Conservation (phyloP, 495 filamentous ascomycete genomes). For the Aspergillus cavernicola region DNA sequence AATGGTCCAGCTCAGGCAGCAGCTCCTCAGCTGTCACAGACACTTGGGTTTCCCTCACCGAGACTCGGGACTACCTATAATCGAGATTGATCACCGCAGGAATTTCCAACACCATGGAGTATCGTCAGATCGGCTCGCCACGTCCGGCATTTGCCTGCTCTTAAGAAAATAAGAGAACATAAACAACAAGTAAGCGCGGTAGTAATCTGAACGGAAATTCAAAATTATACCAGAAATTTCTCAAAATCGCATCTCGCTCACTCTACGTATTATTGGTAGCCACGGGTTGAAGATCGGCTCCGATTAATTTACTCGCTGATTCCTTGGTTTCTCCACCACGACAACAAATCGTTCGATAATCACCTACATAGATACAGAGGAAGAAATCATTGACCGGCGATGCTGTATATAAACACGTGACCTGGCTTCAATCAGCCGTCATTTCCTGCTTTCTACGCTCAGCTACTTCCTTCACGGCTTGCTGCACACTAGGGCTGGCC, state of each 20-base stretch:
- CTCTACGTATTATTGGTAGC: background rate
- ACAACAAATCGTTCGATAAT: background rate
- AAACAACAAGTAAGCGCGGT: too few species aligned
- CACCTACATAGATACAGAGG: background rate
- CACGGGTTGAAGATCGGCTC: background rate
- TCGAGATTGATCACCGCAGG: too few species aligned
- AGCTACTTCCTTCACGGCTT: slow-evolving; percentile 62
- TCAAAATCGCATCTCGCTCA: too few species aligned
- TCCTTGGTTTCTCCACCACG: background rate
- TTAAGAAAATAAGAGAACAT: too few species aligned
- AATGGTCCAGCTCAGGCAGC: background rate
- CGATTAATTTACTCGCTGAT: background rate
- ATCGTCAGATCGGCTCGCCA: slow-evolving; percentile 21
- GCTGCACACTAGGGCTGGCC: slow-evolving; percentile 68
- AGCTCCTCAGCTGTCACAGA: background rate
- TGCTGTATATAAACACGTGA: background rate
- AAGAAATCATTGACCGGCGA: background rate
- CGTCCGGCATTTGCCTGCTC: too few species aligned
- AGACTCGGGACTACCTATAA: background rate
- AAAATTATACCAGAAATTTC: too few species aligned
- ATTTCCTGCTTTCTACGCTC: slow-evolving; percentile 45
- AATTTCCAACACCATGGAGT: slow-evolving; percentile 16
- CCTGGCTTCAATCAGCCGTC: slow-evolving; percentile 16
- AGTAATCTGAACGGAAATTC: too few species aligned
- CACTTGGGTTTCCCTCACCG: too few species aligned